A percentile compares a stretch with the other conserved stretches of the same genome.
Evolutionary conservation across 2,329 filamentous ascomycete species (phyloP).

Genomic region (Botrytis medusae): DNA sequence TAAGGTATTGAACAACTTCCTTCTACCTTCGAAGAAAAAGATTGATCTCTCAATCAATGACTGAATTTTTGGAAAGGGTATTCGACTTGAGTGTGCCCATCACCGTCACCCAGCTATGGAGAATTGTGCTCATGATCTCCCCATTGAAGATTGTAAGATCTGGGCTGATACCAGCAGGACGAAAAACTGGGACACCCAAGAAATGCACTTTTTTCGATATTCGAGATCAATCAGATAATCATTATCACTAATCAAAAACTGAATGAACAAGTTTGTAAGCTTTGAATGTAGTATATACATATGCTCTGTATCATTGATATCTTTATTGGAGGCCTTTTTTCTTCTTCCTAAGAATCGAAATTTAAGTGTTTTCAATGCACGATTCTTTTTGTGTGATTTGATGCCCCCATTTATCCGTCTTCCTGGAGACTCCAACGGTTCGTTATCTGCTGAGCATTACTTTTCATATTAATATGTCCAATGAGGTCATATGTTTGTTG

Average conservation of each 20-base stretch:
- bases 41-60: background rate
- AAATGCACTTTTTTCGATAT: background rate
- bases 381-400: too few relatives aligned
- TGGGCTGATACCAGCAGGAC: background rate
- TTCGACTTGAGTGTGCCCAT: background rate
- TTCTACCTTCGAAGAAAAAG: background rate
- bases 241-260: background rate
- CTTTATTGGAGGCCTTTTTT: too few relatives aligned
- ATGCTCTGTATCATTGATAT: too few relatives aligned
- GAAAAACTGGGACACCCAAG: background rate
- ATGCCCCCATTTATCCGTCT: background rate
- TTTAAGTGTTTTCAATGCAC: too few relatives aligned
- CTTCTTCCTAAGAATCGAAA: too few relatives aligned
- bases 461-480: conserved; percentile 3
- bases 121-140: background rate
- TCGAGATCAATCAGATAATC: background rate
- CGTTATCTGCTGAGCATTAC: background rate
- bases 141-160: background rate
- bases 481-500: conserved; percentile 5
- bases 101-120: background rate
- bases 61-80: background rate
- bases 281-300: background rate
- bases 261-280: background rate
- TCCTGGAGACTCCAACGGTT: background rate
- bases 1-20: background rate